Conservation (phyloP, 768 basidiomycete genomes). For the Rossbeevera mucosa region DNA sequence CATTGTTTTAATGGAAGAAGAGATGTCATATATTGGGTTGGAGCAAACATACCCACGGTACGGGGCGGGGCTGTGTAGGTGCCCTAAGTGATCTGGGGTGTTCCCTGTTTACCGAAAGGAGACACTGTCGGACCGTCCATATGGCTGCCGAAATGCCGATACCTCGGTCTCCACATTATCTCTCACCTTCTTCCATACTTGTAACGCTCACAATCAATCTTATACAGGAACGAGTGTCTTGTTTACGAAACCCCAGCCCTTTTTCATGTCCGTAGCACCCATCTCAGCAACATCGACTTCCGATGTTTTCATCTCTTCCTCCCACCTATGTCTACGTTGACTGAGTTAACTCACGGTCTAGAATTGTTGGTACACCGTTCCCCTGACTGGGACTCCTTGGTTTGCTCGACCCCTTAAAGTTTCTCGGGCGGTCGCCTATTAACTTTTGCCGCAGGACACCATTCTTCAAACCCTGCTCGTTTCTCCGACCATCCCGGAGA, state of each 20-base stretch:
- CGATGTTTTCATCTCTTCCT: slow-evolving; percentile 13
- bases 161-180: slow-evolving; percentile 30
- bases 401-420: slow-evolving; percentile 13
- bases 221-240: slow-evolving; percentile 28
- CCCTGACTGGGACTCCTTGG: slow-evolving; percentile 32
- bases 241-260: slow-evolving; percentile 27
- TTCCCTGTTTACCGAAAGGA: slow-evolving; percentile 7
- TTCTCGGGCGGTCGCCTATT: not conserved
- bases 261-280: slow-evolving; percentile 19
- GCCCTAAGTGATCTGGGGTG: slow-evolving; percentile 28
- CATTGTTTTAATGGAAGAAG: slow-evolving; percentile 22
- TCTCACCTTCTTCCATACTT: slow-evolving; percentile 29
- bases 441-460: slow-evolving; percentile 21
- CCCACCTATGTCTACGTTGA: slow-evolving; percentile 22
- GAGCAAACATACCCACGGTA: slow-evolving; percentile 22
- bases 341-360: slow-evolving; percentile 24
- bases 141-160: slow-evolving; percentile 33
- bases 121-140: not conserved
- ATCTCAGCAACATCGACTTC: slow-evolving; percentile 7
- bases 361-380: slow-evolving; percentile 20
- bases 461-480: slow-evolving; percentile 22
- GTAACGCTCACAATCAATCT: slow-evolving; percentile 28
- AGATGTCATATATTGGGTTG: slow-evolving; percentile 14
- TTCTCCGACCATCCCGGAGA: slow-evolving; percentile 29
- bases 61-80: too few species aligned